Conservation (phyloP, 176 grass and related monocot genomes). For the Chrysopogon serrulatus region DNA sequence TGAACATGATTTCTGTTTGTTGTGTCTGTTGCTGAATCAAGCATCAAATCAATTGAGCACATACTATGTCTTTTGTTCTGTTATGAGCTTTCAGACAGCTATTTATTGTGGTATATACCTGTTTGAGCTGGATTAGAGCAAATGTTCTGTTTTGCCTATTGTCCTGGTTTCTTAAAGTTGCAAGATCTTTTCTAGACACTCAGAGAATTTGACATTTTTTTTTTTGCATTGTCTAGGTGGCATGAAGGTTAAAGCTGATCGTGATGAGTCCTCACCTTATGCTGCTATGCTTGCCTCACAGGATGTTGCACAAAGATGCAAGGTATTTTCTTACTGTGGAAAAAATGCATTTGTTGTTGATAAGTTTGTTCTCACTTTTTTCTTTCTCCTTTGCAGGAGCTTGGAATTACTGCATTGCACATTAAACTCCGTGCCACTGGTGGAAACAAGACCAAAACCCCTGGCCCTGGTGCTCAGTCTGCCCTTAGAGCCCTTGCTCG, state of each 20-base stretch:
- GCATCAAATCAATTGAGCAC: background rate
- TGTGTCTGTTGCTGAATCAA: background rate
- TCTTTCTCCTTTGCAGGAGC: constrained; percentile 5
- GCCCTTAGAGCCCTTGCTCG: constrained; percentile 50
- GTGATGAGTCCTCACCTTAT: constrained; percentile 62
- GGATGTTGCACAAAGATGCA: constrained; percentile 65
- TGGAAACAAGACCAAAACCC: constrained; percentile 49
- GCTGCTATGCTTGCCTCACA: constrained; percentile 69
- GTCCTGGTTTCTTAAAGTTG: background rate
- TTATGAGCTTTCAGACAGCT: background rate
- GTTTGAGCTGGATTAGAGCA: background rate
- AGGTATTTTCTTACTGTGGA: constrained; percentile 9
- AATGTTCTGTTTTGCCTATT: background rate
- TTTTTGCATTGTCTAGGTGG: constrained; percentile 22
- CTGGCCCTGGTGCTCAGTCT: constrained; percentile 48
- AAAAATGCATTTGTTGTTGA: background rate
- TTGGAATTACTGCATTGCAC: constrained; percentile 50
- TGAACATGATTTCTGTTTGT: background rate
- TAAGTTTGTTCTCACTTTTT: background rate
- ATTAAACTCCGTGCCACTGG: constrained; percentile 61
- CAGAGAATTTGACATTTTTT: background rate
- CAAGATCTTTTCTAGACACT: background rate
- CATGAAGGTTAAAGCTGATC: constrained; percentile 65
- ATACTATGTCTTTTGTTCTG: background rate
- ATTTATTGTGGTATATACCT: background rate